These are phyloP conservation scores for Rhynchospora tenuis DNA, from an alignment of 176 grass and related monocot genomes.

Conservation along the genomic window DNA sequence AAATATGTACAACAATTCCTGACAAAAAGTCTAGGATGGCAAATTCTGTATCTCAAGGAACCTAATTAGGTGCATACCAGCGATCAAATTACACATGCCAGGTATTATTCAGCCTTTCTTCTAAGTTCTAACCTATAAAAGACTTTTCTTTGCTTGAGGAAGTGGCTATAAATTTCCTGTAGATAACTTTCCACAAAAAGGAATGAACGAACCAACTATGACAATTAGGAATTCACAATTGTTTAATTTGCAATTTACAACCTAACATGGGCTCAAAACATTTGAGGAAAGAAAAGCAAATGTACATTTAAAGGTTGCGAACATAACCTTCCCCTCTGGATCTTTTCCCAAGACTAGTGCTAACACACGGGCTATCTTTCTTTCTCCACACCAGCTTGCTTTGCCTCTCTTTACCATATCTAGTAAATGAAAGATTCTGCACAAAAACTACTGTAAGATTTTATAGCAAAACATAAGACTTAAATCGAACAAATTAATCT, in stretches of 20 bases:
- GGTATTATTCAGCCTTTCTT: background rate
- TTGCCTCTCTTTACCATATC: slow-evolving; percentile 80
- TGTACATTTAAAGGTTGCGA: slow-evolving; percentile 9
- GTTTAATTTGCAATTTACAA: background rate
- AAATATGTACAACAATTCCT: background rate
- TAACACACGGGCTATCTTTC: slow-evolving; percentile 49
- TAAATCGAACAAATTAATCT: background rate
- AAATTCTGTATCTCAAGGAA: background rate
- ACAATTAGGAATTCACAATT: slow-evolving; percentile 23
- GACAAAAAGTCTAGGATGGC: background rate
- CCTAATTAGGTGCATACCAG: background rate
- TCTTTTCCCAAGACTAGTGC: slow-evolving; percentile 55
- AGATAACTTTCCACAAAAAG: background rate
- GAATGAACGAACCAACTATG: background rate
- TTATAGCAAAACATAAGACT: slow-evolving; percentile 13
- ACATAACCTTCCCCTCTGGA: slow-evolving; percentile 44
- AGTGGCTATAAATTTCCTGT: slow-evolving; percentile 13
- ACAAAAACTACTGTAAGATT: slow-evolving; percentile 28
- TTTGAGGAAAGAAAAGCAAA: background rate
- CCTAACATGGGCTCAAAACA: slow-evolving; percentile 12
- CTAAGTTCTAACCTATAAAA: background rate
- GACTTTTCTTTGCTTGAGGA: background rate
- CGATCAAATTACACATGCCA: background rate
- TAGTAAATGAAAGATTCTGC: slow-evolving; percentile 80
- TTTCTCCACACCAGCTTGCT: slow-evolving; percentile 87